Percentiles rank a stretch among this genome's conserved stretches.
These are phyloP conservation scores for Magnusiomyces fungicola DNA, from an alignment of 1,139 yeast genomes.

Conservation along the genomic window DNA sequence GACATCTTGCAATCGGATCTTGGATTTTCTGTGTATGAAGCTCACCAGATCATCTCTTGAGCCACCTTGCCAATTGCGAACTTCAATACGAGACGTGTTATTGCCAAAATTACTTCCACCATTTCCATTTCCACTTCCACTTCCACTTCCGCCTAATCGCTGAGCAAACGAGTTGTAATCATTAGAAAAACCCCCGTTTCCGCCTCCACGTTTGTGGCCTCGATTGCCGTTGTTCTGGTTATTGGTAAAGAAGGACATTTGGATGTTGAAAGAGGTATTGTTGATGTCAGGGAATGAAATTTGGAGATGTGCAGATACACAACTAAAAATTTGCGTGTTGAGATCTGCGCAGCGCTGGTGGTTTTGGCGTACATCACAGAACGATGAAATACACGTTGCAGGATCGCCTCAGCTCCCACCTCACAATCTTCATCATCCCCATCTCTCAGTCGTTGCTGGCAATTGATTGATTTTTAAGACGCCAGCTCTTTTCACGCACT, in stretches of 20 bases:
- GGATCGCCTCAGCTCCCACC: too few relatives aligned
- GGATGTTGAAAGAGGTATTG: too few relatives aligned
- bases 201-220: slow-evolving; percentile 19
- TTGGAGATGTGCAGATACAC: too few relatives aligned
- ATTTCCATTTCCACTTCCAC: slow-evolving; percentile 28
- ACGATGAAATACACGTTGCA: slow-evolving; percentile 7
- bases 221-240: background rate
- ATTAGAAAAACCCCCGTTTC: slow-evolving; percentile 14
- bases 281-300: too few relatives aligned
- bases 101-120: slow-evolving; percentile 17
- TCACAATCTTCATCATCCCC: too few relatives aligned
- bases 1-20: slow-evolving; percentile 48
- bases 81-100: slow-evolving; percentile 42
- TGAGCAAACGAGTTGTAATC: slow-evolving; percentile 1
- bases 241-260: slow-evolving; percentile 15
- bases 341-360: too few relatives aligned
- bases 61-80: slow-evolving; percentile 72
- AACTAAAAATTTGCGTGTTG: too few relatives aligned
- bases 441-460: too few relatives aligned
- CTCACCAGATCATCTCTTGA: slow-evolving; percentile 57
- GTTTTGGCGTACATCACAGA: background rate
- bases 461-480: too few relatives aligned
- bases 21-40: slow-evolving; percentile 63
- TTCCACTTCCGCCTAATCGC: slow-evolving; percentile 10
- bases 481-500: too few relatives aligned